Evolutionary conservation across 345 rosid species (phyloP).

Genomic region (Dipteronia dyeriana): DNA sequence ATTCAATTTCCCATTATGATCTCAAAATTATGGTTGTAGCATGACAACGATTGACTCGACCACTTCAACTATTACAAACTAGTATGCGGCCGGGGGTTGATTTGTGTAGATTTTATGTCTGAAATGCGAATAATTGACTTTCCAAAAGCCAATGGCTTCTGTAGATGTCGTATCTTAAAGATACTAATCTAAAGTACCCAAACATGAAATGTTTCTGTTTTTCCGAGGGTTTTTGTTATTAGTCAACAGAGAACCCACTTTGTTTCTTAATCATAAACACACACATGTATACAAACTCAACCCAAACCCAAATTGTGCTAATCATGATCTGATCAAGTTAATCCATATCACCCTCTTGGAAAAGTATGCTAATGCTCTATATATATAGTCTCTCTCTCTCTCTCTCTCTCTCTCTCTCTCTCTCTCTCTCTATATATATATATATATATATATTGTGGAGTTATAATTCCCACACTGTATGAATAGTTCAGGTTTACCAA

Average conservation of each 20-base stretch:
- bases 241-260: background rate
- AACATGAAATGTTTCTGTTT: background rate
- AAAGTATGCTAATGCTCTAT: background rate
- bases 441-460: background rate
- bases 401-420: too few relatives aligned
- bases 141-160: background rate
- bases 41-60: slow-evolving; percentile 60
- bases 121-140: background rate
- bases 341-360: background rate
- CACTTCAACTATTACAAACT: too few relatives aligned
- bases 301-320: slow-evolving; percentile 11
- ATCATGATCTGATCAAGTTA: background rate
- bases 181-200: too few relatives aligned
- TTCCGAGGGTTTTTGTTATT: slow-evolving; percentile 4
- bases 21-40: slow-evolving; percentile 89
- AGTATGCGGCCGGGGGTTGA: too few relatives aligned
- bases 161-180: too few relatives aligned
- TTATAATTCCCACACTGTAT: too few relatives aligned
- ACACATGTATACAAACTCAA: background rate
- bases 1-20: slow-evolving; percentile 10
- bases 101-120: background rate
- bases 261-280: background rate
- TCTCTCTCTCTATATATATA: too few relatives aligned
- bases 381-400: too few relatives aligned
- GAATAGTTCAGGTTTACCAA: too few relatives aligned